Evolutionary conservation across 106 monocot genomes (phyloP).

Genomic region (Narthecium ossifragum): DNA sequence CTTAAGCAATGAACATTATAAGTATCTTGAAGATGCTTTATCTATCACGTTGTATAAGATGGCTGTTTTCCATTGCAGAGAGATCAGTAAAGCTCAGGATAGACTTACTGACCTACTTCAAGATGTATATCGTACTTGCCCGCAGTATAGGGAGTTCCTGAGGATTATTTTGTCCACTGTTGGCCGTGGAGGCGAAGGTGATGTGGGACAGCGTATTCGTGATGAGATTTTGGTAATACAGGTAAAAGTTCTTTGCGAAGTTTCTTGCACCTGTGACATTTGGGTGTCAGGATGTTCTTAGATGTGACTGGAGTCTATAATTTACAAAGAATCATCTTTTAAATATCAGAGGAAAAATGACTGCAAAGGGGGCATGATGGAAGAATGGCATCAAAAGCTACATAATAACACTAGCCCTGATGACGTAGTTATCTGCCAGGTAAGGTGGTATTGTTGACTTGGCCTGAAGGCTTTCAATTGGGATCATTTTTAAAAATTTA

Average conservation of each 20-base stretch:
- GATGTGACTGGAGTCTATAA: too few relatives aligned
- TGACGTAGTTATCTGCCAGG: constrained; percentile 99
- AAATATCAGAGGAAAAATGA: constrained; percentile 72
- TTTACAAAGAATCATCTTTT: too few relatives aligned
- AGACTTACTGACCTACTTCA: constrained; percentile 78
- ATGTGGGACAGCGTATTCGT: constrained; percentile 94
- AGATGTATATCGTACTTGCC: constrained; percentile 43
- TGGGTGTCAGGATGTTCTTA: too few relatives aligned
- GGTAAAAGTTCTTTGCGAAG: constrained; percentile 32
- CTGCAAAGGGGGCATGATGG: constrained; percentile 98
- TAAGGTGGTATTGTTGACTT: constrained; percentile 11
- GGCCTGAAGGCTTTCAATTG: neutral
- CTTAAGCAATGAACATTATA: too few relatives aligned
- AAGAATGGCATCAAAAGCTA: constrained; percentile 98
- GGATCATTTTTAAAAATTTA: neutral
- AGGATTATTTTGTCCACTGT: constrained; percentile 86
- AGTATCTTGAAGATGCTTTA: too few relatives aligned
- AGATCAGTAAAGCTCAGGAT: constrained; percentile 96
- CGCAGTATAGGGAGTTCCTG: constrained; percentile 63
- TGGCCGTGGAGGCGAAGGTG: constrained; percentile 98
- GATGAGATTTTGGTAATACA: constrained; percentile 98
- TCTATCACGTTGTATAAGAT: too few relatives aligned
- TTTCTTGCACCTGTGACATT: too few relatives aligned
- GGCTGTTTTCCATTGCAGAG: constrained; percentile 39
- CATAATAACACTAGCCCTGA: constrained; percentile 99